Evolutionary conservation across 768 basidiomycete species (phyloP), one percentile per base, ranked within the genome.

Genomic region (Rhizopogon vulgaris): DNA sequence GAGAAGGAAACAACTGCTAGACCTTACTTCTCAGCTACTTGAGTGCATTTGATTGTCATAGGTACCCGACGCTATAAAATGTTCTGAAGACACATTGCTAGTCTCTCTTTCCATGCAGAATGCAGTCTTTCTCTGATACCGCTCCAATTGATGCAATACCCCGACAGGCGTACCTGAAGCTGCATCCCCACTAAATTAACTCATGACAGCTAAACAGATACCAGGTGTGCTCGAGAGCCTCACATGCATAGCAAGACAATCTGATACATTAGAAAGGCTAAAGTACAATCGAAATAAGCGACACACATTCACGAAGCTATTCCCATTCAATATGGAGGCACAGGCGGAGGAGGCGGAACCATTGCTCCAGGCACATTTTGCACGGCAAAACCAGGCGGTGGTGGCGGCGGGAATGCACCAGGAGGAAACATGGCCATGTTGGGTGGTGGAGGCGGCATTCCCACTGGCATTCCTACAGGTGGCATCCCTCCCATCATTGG

Each of bases 361-460:
- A 75, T 69, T 41, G 62, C 70, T 60, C 75, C 75, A 51, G 78
- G 78, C 49, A 68, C 65, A 54, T 63, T 73, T 69, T 58, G 66
- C 8, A 61, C 65, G 45, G 77, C 74, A 64, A 85, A 89, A 4
- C 85, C 87, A 58, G 82, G 75, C 9, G 28, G 81, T 1, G 85
- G 83, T 0, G 82, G 84, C 2, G 83, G 84, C 2, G 81, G 78
- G 48, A 74, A 78, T n/a, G 73, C 68, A 17, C 74, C 73, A 41
- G 63, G 61, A 5, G 70, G 67, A 66, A 74, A 82, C 59, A 82
- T 71, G 14, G 69, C 60, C 69, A 81, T 78, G 38, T 68, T 71
- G 18, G 63, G 65, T 1, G 68, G 66, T 3, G 69, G 62, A 1
- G 70, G 63, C 4, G 67, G 70, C 67, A 73, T 67, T 30, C 70